These are phyloP conservation scores for Rutstroemia sp. DNA, from an alignment of 2,329 filamentous ascomycete species.

Conservation along the genomic window DNA sequence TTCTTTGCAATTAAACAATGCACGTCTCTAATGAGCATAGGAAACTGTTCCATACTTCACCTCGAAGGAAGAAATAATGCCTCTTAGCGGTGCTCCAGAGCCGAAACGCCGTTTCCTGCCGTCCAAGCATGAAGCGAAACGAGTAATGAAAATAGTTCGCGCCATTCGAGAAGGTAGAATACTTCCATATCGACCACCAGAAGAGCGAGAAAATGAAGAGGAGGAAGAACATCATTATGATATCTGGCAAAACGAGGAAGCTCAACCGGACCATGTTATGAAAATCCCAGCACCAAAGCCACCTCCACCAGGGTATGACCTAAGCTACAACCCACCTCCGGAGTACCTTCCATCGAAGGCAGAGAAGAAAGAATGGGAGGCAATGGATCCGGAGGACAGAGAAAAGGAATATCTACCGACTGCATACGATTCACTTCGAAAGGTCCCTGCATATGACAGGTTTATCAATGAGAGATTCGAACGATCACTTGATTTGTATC, in stretches of 20 bases:
- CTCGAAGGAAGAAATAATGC: constrained; percentile 85
- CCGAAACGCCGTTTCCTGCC: constrained; percentile 93
- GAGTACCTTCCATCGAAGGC: constrained; percentile 86
- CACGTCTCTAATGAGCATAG: constrained; percentile 32
- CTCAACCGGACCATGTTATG: constrained; percentile 80
- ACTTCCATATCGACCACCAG: constrained; percentile 74
- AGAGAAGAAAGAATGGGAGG: constrained; percentile 80
- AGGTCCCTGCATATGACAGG: constrained; percentile 82
- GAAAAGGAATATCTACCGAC: constrained; percentile 83
- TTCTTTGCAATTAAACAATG: neutral
- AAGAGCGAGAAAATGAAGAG: constrained; percentile 63
- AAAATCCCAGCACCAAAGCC: constrained; percentile 91
- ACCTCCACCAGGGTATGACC: constrained; percentile 85
- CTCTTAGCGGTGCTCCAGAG: constrained; percentile 86
- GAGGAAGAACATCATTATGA: constrained; percentile 68
- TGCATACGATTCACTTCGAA: constrained; percentile 75
- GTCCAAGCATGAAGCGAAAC: constrained; percentile 93
- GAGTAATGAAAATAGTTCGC: constrained; percentile 93
- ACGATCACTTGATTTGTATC: constrained; percentile 87
- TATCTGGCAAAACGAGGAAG: constrained; percentile 88
- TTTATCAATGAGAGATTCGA: constrained; percentile 97
- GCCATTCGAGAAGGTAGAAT: constrained; percentile 94
- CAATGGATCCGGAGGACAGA: constrained; percentile 79
- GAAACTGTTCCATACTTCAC: constrained; percentile 94
- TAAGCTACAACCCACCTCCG: constrained; percentile 91